phyloP scores from a whole-genome alignment of 225 moss, liverwort and hornwort species.

The Pseudoscleropodium purum region DNA sequence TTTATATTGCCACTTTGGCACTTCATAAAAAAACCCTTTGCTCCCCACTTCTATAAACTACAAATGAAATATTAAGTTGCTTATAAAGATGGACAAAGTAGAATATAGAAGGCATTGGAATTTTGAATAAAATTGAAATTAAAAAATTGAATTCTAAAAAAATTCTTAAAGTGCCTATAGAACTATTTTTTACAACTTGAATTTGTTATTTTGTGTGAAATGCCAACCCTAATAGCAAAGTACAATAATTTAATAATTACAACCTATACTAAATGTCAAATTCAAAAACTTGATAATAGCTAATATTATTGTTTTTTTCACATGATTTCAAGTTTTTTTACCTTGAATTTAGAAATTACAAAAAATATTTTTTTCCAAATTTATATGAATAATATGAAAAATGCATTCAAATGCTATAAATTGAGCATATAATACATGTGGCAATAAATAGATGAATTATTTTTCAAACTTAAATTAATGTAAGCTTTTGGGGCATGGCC shows the following conservation, averaged over 20 bases:
- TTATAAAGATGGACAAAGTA: neutral
- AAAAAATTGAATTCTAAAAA: no score
- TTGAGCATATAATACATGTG: neutral
- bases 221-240: accelerated
- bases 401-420: neutral
- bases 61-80: neutral
- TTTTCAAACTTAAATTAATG: neutral
- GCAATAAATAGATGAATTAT: neutral
- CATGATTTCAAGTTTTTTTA: neutral
- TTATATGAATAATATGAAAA: neutral
- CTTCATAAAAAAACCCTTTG: no score
- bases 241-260: neutral
- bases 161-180: accelerated
- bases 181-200: neutral
- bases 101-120: accelerated
- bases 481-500: accelerated
- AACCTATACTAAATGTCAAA: neutral
- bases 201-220: neutral
- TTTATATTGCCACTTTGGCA: no score
- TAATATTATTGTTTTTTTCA: neutral
- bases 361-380: neutral
- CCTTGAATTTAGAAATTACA: neutral
- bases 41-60: neutral
- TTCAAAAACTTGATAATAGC: neutral
- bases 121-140: neutral